Evolutionary conservation across 75 land plant species (phyloP), one percentile per base, ranked within the genome.

Genomic region (Ceratopteris richardii): DNA sequence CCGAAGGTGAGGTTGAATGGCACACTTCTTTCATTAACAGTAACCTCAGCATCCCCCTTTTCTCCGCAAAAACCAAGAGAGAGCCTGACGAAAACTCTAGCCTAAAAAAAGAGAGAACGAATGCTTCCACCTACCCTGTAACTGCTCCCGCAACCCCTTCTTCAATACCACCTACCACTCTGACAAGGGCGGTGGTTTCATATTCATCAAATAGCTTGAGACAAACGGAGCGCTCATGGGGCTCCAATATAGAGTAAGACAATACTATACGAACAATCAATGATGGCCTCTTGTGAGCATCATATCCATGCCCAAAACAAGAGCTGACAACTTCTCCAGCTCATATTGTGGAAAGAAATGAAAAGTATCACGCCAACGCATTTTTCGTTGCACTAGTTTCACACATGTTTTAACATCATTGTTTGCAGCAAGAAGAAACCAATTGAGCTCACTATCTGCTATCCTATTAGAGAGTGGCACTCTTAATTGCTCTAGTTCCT

Each of bases 291-390:
- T 55, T 65, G 48, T 70, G 55, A 17, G 68, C 40, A 70, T 92
- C 97, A 66, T 18, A 65, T 53, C 82, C 79, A 74, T 92, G 97
- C 97, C 97, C 88, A 58, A 88, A 7, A 85, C 86, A 65, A 88
- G 59, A 50, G 82, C 57, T 51, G 86, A 80, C 95, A 87, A 88
- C 42, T 41, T 54, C 30, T 72, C 78, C 37, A 93, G 79, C 62
- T 93, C 98, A 51, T 70, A 37, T 14, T 21, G 29, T 17, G 86
- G 64, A 66, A 86, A 80, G 48, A 89, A 69, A 19, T 60, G 21
- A 44, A 76, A 86, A 14, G 73, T 78, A 70, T 80, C 75, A 53
- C 95, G 75, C 95, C 95, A 89, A 0, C 67, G 68, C 1, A 89
- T 80, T 18, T 80, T 85, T 54, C 79, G 88, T 68, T 85, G 88